A percentile compares a stretch with the other conserved stretches of the same genome.
These are phyloP conservation scores for Begonia loranthoides DNA, from an alignment of 306 rosid genomes.

Conservation along the genomic window DNA sequence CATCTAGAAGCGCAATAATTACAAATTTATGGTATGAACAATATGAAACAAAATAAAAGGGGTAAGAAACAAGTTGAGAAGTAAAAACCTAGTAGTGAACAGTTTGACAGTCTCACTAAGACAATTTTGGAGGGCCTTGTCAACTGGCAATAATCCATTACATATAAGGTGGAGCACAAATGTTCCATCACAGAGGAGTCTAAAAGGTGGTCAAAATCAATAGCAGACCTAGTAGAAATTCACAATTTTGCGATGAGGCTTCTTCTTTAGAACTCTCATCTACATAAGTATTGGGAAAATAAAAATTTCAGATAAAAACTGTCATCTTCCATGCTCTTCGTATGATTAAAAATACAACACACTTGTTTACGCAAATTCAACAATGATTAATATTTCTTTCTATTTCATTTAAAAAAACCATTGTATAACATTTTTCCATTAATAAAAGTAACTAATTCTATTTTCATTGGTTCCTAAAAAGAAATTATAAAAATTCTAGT, in stretches of 20 bases:
- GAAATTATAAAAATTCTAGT: too few relatives aligned
- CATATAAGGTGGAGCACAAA: slow-evolving; percentile 58
- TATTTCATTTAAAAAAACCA: too few relatives aligned
- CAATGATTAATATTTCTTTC: too few relatives aligned
- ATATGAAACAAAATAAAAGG: neutral
- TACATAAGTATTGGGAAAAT: neutral
- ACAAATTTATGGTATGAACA: neutral
- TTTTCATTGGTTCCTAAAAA: too few relatives aligned
- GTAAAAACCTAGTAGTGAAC: slow-evolving; percentile 52
- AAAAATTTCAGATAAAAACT: too few relatives aligned
- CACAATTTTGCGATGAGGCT: slow-evolving; percentile 54
- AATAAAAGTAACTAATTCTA: too few relatives aligned
- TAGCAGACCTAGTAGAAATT: slow-evolving; percentile 57
- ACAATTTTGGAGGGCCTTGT: slow-evolving; percentile 36
- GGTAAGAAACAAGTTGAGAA: neutral
- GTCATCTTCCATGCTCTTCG: too few relatives aligned
- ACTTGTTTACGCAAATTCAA: too few relatives aligned
- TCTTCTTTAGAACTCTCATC: slow-evolving; percentile 71
- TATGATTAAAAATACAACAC: too few relatives aligned
- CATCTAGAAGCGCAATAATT: slow-evolving; percentile 28
- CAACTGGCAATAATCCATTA: slow-evolving; percentile 55
- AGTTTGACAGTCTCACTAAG: slow-evolving; percentile 54
- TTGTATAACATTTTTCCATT: too few relatives aligned
- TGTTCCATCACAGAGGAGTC: slow-evolving; percentile 68
- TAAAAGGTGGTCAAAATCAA: slow-evolving; percentile 59